Evolutionary conservation across 768 basidiomycete genomes (phyloP), one percentile per base, ranked within the genome.

Genomic region (Calocybe indica): DNA sequence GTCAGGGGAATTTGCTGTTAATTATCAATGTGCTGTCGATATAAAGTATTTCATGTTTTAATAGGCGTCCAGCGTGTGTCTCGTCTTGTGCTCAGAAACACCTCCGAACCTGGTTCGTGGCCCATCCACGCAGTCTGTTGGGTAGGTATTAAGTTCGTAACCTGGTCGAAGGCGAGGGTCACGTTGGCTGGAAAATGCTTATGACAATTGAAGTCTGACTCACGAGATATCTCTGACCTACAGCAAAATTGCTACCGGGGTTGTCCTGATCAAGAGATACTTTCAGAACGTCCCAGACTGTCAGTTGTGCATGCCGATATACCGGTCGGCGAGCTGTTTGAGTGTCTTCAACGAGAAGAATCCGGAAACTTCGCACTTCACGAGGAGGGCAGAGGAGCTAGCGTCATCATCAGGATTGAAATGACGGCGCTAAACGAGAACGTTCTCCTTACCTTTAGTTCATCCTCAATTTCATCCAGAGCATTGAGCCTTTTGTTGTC

Each of bases 231-330:
- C 80, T 67, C 58, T 85, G 79, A 1, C 88, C 86, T 30, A 74
- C 72, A 38, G 70, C 64, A 51, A 94, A 79, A 5, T 68, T 51
- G 32, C 80, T 72, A 43, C 73, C 58, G 45, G 62, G 58, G n/a
- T 63, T 70, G 5, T 72, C 78, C 52, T 86, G 83, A 15, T 68
- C 67, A n/a, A 70, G 55, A 0, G 66, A 68, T 28, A 86, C 50
- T 9, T 67, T 68, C 3, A 78, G 65, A 2, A 79, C 83, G 56
- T 94, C 89, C 90, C 90, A 93, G 3, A 94, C 76, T 0, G 86
- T 93, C 46, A 97, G 54, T 59, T 89, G 87, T 0, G 83, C 92
- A 1, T 66, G 72, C 43, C 89, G 76, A 50, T 76, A 68, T 6
- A 78, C 68, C 0, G 74, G 72, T 44, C 74, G 69, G 50, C 75